Evolutionary conservation across 768 basidiomycete genomes (phyloP).

Genomic region (Amanita rimosa): DNA sequence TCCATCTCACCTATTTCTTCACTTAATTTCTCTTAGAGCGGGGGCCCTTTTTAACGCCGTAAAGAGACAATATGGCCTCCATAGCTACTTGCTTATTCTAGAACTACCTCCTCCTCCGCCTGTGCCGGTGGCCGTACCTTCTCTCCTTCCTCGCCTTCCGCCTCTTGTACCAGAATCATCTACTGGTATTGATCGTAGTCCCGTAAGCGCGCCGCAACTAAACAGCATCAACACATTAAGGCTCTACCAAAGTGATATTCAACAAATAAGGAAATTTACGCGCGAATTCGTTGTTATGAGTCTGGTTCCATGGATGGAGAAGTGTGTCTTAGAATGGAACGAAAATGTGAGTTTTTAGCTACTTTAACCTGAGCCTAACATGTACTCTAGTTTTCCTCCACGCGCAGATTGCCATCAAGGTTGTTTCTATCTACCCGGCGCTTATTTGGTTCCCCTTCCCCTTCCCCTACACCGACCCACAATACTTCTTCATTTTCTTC

Average conservation of each 20-base stretch:
- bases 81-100: slow-evolving; percentile 61
- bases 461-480: slow-evolving; percentile 32
- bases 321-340: slow-evolving; percentile 88
- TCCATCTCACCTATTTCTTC: slow-evolving; percentile 1
- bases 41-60: slow-evolving; percentile 75
- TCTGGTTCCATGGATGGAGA: slow-evolving; percentile 95
- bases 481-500: slow-evolving; percentile 31
- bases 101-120: slow-evolving; percentile 52
- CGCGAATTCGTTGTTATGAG: slow-evolving; percentile 87
- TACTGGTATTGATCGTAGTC: slow-evolving; percentile 10
- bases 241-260: slow-evolving; percentile 63
- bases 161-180: slow-evolving; percentile 14
- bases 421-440: slow-evolving; percentile 82
- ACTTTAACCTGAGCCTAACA: background rate
- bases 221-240: slow-evolving; percentile 30
- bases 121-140: slow-evolving; percentile 55
- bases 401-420: slow-evolving; percentile 69
- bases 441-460: slow-evolving; percentile 57
- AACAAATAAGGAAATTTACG: slow-evolving; percentile 64
- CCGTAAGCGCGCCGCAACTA: slow-evolving; percentile 10
- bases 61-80: slow-evolving; percentile 78
- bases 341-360: slow-evolving; percentile 43
- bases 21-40: slow-evolving; percentile 33
- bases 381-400: slow-evolving; percentile 48
- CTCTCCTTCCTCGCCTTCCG: slow-evolving; percentile 57